Percentiles rank a stretch among this genome's conserved stretches.
Conservation (phyloP, 305 asterid species). For the Plantago lanceolata region DNA sequence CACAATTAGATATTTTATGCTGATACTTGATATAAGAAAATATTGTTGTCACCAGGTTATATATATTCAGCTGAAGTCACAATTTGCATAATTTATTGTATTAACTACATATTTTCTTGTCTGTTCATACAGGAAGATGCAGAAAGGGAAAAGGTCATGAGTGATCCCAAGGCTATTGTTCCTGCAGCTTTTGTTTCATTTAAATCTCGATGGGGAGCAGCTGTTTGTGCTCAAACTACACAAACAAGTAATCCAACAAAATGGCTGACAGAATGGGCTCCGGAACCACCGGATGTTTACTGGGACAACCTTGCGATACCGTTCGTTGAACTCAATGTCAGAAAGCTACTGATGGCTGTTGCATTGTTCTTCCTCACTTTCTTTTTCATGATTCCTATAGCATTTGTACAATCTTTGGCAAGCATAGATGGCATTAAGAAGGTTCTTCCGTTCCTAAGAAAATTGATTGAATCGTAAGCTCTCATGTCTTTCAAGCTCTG, state of each 20-base stretch:
- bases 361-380: constrained; percentile 79
- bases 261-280: constrained; percentile 97
- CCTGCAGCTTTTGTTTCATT: constrained; percentile 96
- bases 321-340: constrained; percentile 64
- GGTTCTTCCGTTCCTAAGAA: constrained; percentile 69
- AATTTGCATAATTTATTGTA: too few relatives aligned
- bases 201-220: constrained; percentile 95
- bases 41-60: too few relatives aligned
- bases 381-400: constrained; percentile 92
- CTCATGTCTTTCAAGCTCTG: constrained; percentile 16
- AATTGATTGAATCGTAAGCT: constrained; percentile 61
- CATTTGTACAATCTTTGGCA: constrained; percentile 82
- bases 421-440: constrained; percentile 77
- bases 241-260: constrained; percentile 80
- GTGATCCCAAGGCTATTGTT: constrained; percentile 65
- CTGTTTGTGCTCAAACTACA: constrained; percentile 93
- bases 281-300: constrained; percentile 88
- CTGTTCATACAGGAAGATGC: constrained; percentile 51
- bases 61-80: too few relatives aligned
- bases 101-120: not conserved
- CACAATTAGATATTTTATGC: too few relatives aligned
- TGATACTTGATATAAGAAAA: too few relatives aligned
- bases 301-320: constrained; percentile 95
- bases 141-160: constrained; percentile 73
- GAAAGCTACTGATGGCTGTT: constrained; percentile 61